phyloP scores from a whole-genome alignment of 495 filamentous ascomycete species.

The Lophium mytilinum region DNA sequence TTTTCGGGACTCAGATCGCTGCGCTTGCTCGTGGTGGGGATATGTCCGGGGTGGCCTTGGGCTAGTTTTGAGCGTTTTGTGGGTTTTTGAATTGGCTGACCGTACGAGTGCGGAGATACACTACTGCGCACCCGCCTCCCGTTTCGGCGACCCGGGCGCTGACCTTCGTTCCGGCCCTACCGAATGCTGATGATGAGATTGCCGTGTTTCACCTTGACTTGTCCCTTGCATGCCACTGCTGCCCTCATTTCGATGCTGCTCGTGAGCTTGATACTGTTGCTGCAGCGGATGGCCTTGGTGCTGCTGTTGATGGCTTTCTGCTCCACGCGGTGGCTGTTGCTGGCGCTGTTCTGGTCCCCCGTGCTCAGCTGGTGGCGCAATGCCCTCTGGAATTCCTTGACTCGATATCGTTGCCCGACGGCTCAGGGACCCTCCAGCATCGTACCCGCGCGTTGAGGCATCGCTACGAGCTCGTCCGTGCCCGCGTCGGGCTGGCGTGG shows the following conservation, averaged over 20 bases:
- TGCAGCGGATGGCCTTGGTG: slow-evolving; percentile 9
- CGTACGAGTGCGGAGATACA: background rate
- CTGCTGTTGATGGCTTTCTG: slow-evolving; percentile 8
- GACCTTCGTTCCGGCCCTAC: slow-evolving; percentile 14
- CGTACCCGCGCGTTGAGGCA: slow-evolving; percentile 38
- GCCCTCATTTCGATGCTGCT: background rate
- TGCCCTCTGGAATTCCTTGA: slow-evolving; percentile 8
- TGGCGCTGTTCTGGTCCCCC: slow-evolving; percentile 6
- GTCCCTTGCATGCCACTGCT: background rate
- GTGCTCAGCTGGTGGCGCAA: slow-evolving; percentile 1
- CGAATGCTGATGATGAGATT: slow-evolving; percentile 19
- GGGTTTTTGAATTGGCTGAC: background rate
- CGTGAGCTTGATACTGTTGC: slow-evolving; percentile 10
- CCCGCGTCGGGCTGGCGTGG: slow-evolving; percentile 52
- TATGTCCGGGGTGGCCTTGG: no score
- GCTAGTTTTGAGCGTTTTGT: no score
- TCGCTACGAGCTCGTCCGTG: slow-evolving; percentile 67
- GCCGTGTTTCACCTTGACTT: slow-evolving; percentile 24
- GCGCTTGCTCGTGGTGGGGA: no score
- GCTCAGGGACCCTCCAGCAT: slow-evolving; percentile 14
- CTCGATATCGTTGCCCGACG: slow-evolving; percentile 19
- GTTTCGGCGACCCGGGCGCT: slow-evolving; percentile 21
- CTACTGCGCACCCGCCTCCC: slow-evolving; percentile 23
- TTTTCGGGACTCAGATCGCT: no score
- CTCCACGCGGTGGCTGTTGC: slow-evolving; percentile 10